Evolutionary conservation across 2,329 filamentous ascomycete species (phyloP), one percentile per base, ranked within the genome.

Genomic region (Simplicillium sp.): DNA sequence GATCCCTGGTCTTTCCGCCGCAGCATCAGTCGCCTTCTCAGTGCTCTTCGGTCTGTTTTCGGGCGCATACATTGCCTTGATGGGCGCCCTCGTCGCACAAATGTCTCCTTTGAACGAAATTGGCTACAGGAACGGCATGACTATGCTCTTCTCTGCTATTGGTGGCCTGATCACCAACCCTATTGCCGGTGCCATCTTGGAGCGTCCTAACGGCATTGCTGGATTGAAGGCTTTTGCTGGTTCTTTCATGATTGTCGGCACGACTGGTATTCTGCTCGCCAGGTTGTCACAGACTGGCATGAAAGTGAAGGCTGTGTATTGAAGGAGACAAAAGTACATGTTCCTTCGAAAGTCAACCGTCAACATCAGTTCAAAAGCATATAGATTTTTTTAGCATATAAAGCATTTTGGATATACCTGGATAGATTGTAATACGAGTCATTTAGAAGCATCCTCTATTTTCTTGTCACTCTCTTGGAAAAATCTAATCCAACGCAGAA

Each of bases 21-120:
- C 47, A 4, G 36, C 44, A 13, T 49, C 51, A 11, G 50, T 59
- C 29, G 47, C 46, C 7, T 60, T 57, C 40, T 48, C 50, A 3
- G 46, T 49, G 9, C 39, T 57, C 3, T 60, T 54, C 44, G 57
- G 57, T 4, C 47, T 58, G 33, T 48, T 50, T 16, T 58, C 57
- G 0, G 57, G 56, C 15, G 53, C 55, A 16, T 52, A 51, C 35
- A 50, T 59, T 37, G 45, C 50, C 14, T 44, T 60, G 11, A 44
- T 48, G 11, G 49, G 48, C 2, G 54, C 53, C 7, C 46, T 57
- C 13, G 42, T 54, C 8, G 55, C 54, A 1, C 69, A 77, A 43
- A 72, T 79, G 39, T 71, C 68, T 0, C 68, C 73, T 61, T 75
- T 34, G 58, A 65, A 3, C 15, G 64, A 75, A 48, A 68, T 79